Conservation (phyloP, 2,329 filamentous ascomycete species). For the Diplodia scrobiculata region DNA sequence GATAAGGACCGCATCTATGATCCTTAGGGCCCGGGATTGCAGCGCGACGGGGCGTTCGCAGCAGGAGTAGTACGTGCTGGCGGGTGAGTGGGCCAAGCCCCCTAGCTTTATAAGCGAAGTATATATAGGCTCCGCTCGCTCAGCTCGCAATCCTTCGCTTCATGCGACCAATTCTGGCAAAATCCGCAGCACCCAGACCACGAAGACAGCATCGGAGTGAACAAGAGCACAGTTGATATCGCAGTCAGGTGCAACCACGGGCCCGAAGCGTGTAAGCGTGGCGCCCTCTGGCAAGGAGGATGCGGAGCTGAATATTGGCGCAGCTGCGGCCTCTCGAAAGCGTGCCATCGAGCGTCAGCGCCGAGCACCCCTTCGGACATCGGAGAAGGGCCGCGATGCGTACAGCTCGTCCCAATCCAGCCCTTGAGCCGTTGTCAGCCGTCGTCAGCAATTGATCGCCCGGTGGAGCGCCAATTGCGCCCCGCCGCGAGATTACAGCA, state of each 20-base stretch:
- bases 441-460: conserved; percentile 7
- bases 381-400: conserved; percentile 4
- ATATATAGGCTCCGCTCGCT: conserved; percentile 14
- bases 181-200: neutral
- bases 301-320: conserved; percentile 6
- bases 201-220: conserved; percentile 2
- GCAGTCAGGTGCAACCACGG: neutral
- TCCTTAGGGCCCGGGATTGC: neutral
- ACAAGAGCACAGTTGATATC: neutral
- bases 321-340: conserved; percentile 8
- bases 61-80: neutral
- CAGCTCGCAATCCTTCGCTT: conserved; percentile 16
- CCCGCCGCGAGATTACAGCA: neutral
- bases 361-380: conserved; percentile 3
- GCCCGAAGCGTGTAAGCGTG: neutral
- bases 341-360: neutral
- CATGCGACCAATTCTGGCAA: conserved; percentile 7
- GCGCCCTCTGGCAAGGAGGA: neutral
- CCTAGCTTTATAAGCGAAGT: conserved; percentile 11
- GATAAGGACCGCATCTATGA: neutral
- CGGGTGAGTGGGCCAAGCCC: neutral
- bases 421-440: conserved; percentile 17
- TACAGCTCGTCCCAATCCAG: neutral
- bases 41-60: neutral
- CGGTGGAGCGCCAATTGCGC: neutral